Conservation (phyloP, 352 stramenopile species). For the Phytophthora colocasiae region DNA sequence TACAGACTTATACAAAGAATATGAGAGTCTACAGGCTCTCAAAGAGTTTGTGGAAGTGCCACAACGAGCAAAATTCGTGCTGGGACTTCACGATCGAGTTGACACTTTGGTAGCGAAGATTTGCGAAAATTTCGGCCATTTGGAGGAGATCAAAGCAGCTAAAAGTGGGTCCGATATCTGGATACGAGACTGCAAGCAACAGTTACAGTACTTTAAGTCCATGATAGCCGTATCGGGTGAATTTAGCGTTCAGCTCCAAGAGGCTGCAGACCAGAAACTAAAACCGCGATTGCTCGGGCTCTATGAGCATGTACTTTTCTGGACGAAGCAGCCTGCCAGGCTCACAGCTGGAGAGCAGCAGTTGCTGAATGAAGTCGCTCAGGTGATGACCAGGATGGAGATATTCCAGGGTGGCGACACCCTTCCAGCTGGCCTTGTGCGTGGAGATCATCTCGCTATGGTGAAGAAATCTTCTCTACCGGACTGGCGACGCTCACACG, state of each 20-base stretch:
- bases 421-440: slow-evolving; percentile 15
- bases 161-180: slow-evolving; percentile 12
- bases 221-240: background rate
- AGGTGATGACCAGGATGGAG: slow-evolving; percentile 13
- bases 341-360: slow-evolving; percentile 20
- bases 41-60: slow-evolving; percentile 27
- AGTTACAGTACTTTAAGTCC: slow-evolving; percentile 12
- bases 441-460: slow-evolving; percentile 13
- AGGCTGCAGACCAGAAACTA: slow-evolving; percentile 1
- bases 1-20: too few species aligned
- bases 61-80: slow-evolving; percentile 31
- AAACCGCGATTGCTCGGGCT: slow-evolving; percentile 16
- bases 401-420: slow-evolving; percentile 5
- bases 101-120: slow-evolving; percentile 15
- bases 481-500: slow-evolving; percentile 12
- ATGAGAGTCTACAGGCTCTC: background rate
- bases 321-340: slow-evolving; percentile 17
- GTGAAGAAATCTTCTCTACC: slow-evolving; percentile 29
- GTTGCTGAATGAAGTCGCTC: slow-evolving; percentile 5
- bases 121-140: background rate
- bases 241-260: slow-evolving; percentile 3
- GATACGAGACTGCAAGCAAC: slow-evolving; percentile 4
- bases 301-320: slow-evolving; percentile 21
- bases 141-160: background rate
- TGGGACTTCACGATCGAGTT: slow-evolving; percentile 31